A percentile compares a stretch with the other conserved stretches of the same genome.
Conservation (phyloP, 306 rosid genomes). For the Medicago ruthenica region DNA sequence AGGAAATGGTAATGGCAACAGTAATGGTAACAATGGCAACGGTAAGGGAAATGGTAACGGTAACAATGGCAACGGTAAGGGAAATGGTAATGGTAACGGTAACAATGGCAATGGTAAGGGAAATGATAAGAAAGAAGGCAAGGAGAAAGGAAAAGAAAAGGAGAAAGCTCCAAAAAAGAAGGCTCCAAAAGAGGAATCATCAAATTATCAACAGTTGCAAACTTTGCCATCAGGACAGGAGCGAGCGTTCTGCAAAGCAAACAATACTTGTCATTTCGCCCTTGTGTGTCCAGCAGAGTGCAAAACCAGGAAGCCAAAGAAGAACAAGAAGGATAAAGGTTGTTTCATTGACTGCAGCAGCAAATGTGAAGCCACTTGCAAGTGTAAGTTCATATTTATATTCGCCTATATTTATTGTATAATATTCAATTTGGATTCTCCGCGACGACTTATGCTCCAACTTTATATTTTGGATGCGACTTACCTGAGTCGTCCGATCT, state of each 20-base stretch:
- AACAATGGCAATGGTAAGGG: background rate
- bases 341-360: constrained; percentile 70
- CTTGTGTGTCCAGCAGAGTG: constrained; percentile 67
- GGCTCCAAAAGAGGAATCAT: constrained; percentile 21
- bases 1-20: constrained; percentile 8
- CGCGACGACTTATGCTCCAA: background rate
- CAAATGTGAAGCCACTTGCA: constrained; percentile 89
- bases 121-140: background rate
- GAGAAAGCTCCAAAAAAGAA: background rate
- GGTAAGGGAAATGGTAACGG: background rate
- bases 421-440: background rate
- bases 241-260: constrained; percentile 59
- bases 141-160: background rate
- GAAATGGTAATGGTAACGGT: background rate
- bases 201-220: constrained; percentile 47
- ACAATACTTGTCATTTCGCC: constrained; percentile 49
- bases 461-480: background rate
- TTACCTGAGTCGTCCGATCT: background rate
- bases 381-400: constrained; percentile 51
- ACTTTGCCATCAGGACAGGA: constrained; percentile 54
- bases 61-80: background rate
- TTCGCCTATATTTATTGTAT: background rate
- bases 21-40: background rate
- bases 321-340: constrained; percentile 72
- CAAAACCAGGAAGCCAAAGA: constrained; percentile 66